Percentiles rank a stretch among this genome's conserved stretches.
These are phyloP conservation scores for Botrytis squamosa DNA, from an alignment of 2,329 filamentous ascomycete species.

Conservation along the genomic window DNA sequence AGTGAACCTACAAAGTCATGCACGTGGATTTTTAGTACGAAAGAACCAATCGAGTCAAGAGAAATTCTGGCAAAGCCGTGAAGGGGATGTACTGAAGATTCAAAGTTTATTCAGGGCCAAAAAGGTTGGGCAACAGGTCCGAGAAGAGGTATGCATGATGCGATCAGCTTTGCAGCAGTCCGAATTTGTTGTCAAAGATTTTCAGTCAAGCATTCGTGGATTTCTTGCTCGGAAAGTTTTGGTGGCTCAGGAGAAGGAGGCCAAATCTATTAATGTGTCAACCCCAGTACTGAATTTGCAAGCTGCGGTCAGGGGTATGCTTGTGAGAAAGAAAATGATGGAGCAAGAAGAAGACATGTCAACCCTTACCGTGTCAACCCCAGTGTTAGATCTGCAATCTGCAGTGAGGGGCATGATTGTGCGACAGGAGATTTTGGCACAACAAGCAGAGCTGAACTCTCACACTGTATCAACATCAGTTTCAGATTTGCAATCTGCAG, in stretches of 20 bases:
- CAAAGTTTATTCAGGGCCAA: constrained; percentile 78
- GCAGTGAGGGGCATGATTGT: constrained; percentile 44
- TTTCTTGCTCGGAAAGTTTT: constrained; percentile 62
- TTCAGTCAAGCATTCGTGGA: constrained; percentile 66
- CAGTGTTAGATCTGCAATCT: constrained; percentile 50
- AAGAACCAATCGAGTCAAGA: constrained; percentile 61
- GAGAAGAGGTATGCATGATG: constrained; percentile 56
- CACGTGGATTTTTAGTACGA: constrained; percentile 74
- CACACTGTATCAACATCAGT: constrained; percentile 50
- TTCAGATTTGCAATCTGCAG: constrained; percentile 44
- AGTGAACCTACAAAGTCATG: constrained; percentile 72
- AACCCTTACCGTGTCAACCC: constrained; percentile 45
- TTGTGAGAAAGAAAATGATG: constrained; percentile 48
- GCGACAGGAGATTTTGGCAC: constrained; percentile 41
- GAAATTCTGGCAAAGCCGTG: constrained; percentile 66
- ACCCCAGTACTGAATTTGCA: constrained; percentile 51
- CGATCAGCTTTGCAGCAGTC: constrained; percentile 60
- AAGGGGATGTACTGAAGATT: constrained; percentile 71
- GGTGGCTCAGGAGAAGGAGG: constrained; percentile 55
- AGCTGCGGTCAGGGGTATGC: constrained; percentile 28
- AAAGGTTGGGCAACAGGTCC: constrained; percentile 47
- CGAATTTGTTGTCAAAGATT: constrained; percentile 61
- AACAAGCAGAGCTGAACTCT: neutral
- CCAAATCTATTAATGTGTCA: constrained; percentile 47
- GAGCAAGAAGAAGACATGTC: neutral